phyloP scores from a whole-genome alignment of 805 yeast species.

The Kuraishia ogatae region DNA sequence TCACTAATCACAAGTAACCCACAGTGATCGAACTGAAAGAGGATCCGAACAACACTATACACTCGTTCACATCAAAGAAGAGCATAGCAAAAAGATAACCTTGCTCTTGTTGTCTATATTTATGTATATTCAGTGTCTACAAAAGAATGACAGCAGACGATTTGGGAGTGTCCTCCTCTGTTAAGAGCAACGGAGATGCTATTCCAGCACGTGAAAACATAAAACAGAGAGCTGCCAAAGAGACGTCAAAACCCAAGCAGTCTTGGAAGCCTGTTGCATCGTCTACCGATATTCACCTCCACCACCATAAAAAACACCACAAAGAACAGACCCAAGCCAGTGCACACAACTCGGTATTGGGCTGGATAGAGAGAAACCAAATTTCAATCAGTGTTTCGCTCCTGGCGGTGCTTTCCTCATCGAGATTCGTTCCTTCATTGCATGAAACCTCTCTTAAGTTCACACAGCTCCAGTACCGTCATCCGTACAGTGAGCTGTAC shows the following conservation, averaged over 20 bases:
- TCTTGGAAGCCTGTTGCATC: background rate
- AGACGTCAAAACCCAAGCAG: background rate
- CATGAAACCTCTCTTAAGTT: slow-evolving; percentile 26
- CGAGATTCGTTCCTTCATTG: slow-evolving; percentile 16
- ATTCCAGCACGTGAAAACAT: no score
- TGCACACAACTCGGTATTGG: background rate
- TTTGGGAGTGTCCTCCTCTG: background rate
- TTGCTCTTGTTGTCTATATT: no score
- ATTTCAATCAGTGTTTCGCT: slow-evolving; percentile 10
- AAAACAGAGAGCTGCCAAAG: background rate
- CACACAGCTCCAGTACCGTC: slow-evolving; percentile 29
- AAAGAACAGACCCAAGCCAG: background rate
- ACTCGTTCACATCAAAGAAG: background rate
- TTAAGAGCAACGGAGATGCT: background rate
- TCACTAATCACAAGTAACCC: no score
- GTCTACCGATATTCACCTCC: background rate
- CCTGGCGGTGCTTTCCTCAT: slow-evolving; percentile 8
- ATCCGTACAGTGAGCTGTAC: slow-evolving; percentile 25
- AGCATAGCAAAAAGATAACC: no score
- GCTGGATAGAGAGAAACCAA: background rate
- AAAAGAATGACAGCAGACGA: background rate
- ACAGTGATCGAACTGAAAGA: no score
- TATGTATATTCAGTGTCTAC: no score
- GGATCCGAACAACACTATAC: no score
- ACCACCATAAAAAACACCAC: background rate